These are phyloP conservation scores for Oropetium thomaeum DNA, from an alignment of 176 grass and related monocot genomes.

Conservation along the genomic window DNA sequence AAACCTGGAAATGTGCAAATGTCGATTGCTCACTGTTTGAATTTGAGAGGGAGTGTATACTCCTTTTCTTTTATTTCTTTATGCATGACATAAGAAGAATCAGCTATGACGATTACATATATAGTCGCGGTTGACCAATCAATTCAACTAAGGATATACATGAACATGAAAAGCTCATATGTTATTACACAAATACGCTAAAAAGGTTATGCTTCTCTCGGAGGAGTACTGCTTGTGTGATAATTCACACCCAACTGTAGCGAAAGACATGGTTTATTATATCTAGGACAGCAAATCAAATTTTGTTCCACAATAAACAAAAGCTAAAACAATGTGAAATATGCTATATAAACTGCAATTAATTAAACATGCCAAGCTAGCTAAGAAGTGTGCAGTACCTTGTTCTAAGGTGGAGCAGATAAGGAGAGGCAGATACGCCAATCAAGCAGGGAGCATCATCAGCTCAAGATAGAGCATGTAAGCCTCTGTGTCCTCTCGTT, in stretches of 20 bases:
- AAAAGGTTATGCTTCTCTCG: not conserved
- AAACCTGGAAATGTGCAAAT: no score
- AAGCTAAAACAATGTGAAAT: not conserved
- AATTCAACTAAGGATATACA: not conserved
- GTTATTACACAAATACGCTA: no score
- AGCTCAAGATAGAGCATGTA: conserved; percentile 17
- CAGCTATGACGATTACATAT: no score
- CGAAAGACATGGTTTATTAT: no score
- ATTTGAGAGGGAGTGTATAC: no score
- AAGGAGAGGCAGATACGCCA: not conserved
- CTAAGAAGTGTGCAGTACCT: conserved; percentile 27
- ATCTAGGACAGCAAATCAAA: not conserved
- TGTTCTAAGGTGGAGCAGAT: conserved; percentile 5
- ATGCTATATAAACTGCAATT: not conserved
- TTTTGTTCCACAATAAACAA: not conserved
- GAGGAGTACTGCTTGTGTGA: not conserved
- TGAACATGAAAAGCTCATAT: conserved; percentile 19
- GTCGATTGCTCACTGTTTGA: no score
- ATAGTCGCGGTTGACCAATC: no score
- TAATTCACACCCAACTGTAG: no score
- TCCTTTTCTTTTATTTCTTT: no score
- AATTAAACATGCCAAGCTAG: not conserved
- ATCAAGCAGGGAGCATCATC: not conserved
- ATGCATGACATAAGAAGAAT: no score
- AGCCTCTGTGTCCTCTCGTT: not conserved